A percentile compares a stretch with the other conserved stretches of the same genome.
Conservation (phyloP, 352 stramenopile genomes). For the Phytophthora boehmeriae region DNA sequence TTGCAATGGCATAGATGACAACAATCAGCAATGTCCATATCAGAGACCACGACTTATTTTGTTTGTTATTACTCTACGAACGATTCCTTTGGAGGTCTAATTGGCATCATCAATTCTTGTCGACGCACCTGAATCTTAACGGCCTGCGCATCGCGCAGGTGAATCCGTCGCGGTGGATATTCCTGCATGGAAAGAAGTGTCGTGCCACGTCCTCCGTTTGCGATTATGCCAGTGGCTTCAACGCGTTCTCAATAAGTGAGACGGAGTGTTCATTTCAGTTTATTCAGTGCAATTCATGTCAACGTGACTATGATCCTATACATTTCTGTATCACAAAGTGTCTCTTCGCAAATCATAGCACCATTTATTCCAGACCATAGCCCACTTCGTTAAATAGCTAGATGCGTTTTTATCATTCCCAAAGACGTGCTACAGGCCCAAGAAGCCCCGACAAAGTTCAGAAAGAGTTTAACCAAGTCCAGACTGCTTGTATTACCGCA, state of each 20-base stretch:
- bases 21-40: too few relatives aligned
- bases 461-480: conserved; percentile 1
- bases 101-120: not conserved
- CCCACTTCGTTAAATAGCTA: not conserved
- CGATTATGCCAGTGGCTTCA: conserved; percentile 24
- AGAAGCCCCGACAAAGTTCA: conserved; percentile 1
- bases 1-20: not conserved
- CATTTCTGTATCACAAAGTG: not conserved
- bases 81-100: too few relatives aligned
- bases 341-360: not conserved
- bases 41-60: too few relatives aligned
- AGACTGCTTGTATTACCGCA: not conserved
- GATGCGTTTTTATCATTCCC: conserved; percentile 28
- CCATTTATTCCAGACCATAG: not conserved
- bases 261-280: not conserved
- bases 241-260: not conserved
- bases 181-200: conserved; percentile 22
- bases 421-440: conserved; percentile 21
- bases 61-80: too few relatives aligned
- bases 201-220: conserved; percentile 7
- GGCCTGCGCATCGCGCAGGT: conserved; percentile 24
- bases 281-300: not conserved
- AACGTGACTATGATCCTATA: conserved; percentile 2
- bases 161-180: conserved; percentile 4
- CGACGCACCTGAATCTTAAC: conserved; percentile 26